These are phyloP conservation scores for Russula sp. DNA, from an alignment of 768 basidiomycete genomes.

Conservation along the genomic window DNA sequence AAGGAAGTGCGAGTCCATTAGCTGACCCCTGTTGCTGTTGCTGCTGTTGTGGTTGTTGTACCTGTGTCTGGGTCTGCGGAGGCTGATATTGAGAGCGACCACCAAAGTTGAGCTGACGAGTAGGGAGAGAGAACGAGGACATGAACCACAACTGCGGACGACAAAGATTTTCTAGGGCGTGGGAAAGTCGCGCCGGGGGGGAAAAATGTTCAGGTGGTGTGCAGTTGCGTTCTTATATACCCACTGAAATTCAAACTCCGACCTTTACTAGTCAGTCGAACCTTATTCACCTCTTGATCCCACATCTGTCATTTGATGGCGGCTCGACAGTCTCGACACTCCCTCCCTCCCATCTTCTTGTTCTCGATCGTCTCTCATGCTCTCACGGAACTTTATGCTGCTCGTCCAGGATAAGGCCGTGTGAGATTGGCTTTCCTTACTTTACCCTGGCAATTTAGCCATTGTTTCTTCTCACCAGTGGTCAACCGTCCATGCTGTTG, in stretches of 20 bases:
- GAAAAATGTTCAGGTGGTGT: not conserved
- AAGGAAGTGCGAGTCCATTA: constrained; percentile 53
- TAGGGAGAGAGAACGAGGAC: constrained; percentile 58
- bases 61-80: constrained; percentile 33
- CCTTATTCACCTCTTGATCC: constrained; percentile 23
- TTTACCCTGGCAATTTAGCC: too few species aligned
- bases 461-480: too few species aligned
- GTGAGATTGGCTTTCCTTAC: not conserved
- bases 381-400: not conserved
- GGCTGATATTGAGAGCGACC: constrained; percentile 46
- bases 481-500: not conserved
- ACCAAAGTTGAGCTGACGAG: constrained; percentile 73
- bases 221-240: constrained; percentile 16
- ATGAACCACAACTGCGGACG: constrained; percentile 25
- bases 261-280: constrained; percentile 3
- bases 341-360: not conserved
- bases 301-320: constrained; percentile 17
- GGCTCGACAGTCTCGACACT: not conserved
- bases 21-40: constrained; percentile 32
- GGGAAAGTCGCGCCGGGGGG: constrained; percentile 20
- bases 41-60: constrained; percentile 39
- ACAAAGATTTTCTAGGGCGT: constrained; percentile 18
- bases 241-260: constrained; percentile 15
- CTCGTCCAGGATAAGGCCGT: not conserved
- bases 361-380: not conserved